These are phyloP conservation scores for Melampsora americana DNA, from an alignment of 1,284 basidiomycete species.

Conservation along the genomic window DNA sequence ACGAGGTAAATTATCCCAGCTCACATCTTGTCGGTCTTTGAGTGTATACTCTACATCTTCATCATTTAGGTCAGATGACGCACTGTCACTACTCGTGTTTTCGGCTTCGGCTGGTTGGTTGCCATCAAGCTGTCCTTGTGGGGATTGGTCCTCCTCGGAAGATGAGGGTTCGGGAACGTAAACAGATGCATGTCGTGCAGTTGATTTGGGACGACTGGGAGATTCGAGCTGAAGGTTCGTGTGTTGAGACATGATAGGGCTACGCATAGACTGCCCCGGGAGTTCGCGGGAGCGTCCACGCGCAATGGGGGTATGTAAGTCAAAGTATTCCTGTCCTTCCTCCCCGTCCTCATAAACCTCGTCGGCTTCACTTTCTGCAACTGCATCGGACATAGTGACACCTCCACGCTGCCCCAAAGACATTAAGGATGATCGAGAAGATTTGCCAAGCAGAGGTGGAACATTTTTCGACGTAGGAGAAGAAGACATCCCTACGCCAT, in stretches of 20 bases:
- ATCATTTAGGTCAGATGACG: constrained; percentile 53
- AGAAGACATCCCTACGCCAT: not conserved
- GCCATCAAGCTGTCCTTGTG: not conserved
- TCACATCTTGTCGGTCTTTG: constrained; percentile 89
- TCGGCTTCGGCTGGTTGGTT: constrained; percentile 7
- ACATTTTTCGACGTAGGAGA: not conserved
- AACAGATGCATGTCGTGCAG: not conserved
- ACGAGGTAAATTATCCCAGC: constrained; percentile 45
- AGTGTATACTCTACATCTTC: constrained; percentile 84
- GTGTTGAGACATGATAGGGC: not conserved
- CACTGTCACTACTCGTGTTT: not conserved
- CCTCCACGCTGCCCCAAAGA: constrained; percentile 5
- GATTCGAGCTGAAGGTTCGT: not conserved
- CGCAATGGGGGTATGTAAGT: not conserved
- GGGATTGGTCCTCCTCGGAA: not conserved
- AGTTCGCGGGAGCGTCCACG: not conserved
- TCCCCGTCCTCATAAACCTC: constrained; percentile 47
- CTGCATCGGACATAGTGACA: not conserved
- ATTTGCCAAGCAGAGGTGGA: not conserved
- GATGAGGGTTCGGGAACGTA: not conserved
- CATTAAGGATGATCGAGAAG: constrained; percentile 4
- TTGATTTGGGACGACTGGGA: not conserved
- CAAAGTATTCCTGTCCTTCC: constrained; percentile 46
- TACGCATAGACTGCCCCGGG: not conserved
- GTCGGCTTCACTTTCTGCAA: constrained; percentile 48